Evolutionary conservation across 2,329 filamentous ascomycete species (phyloP), one percentile per base, ranked within the genome.

Genomic region (Aspergillus proliferans): DNA sequence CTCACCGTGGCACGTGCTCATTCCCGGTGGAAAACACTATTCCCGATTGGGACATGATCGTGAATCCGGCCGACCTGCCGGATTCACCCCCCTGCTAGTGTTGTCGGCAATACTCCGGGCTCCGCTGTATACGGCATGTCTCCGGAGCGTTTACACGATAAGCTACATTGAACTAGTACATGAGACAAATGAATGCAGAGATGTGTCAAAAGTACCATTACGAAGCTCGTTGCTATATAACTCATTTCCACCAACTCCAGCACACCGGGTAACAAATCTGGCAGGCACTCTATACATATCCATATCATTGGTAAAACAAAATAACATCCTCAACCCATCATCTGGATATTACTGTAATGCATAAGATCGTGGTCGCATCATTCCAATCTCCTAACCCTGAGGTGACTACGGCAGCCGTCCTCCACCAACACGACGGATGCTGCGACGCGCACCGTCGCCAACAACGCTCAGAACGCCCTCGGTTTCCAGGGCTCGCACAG

Each of bases 401-500:
- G 10, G 12, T 15, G n/a, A 15, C 45, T 51, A 59, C 15, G 26
- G 26, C 26, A 52, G 43, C 44, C 60, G 47, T 12, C 53, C 45
- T 8, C 79, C 80, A 18, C 76, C 87, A 41, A 95, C 81, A 60
- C 90, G 82, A 62, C 92, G 82, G 45, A 98, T 84, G 55, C 74
- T 88, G 72, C 85, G 88, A 70, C 92, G 83, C 15, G 86, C 80
- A 3, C 93, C 93, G 60, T 97, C 92, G 0, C 93, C 93, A 30
- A 79, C 77, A 15, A 97, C 76, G 70, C 87, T 87, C 49, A 96
- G 78, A 28, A 81, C 74, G 0, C 91, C 93, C 72, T 97, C 93
- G 55, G 86, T 82, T 76, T 98, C 92, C 51, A 97, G 73, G 9
- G 79, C 76, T 55, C 86, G 78, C 67, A 97, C 80, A 10, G 84